Percentiles rank a stretch among this genome's conserved stretches.
Evolutionary conservation across 2,329 filamentous ascomycete species (phyloP).

Genomic region (Orbilia blumenaviensis): DNA sequence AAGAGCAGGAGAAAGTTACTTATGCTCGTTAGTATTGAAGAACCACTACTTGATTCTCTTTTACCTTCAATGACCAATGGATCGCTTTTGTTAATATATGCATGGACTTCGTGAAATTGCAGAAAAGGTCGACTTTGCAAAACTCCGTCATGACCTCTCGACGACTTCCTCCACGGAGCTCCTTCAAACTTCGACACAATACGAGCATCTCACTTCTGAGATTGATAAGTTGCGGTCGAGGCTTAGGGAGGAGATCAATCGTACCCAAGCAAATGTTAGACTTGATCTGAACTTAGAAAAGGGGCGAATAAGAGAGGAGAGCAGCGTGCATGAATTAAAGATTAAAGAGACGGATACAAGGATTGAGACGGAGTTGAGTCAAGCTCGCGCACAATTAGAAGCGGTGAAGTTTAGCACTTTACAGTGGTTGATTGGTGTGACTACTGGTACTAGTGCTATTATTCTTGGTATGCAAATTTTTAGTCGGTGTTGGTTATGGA

Average conservation of each 20-base stretch:
- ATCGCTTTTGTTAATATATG: background rate
- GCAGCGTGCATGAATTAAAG: conserved; percentile 94
- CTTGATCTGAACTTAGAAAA: conserved; percentile 96
- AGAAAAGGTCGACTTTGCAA: conserved; percentile 97
- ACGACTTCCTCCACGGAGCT: conserved; percentile 91
- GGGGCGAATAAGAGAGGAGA: conserved; percentile 93
- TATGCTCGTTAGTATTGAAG: conserved; percentile 68
- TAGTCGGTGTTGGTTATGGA: background rate
- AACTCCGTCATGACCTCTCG: conserved; percentile 91
- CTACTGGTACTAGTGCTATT: conserved; percentile 65
- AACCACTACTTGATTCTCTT: background rate
- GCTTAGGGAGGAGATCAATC: conserved; percentile 89
- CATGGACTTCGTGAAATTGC: background rate
- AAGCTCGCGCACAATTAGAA: conserved; percentile 88
- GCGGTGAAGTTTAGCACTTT: conserved; percentile 97
- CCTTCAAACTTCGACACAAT: conserved; percentile 83
- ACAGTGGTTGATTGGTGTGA: conserved; percentile 95
- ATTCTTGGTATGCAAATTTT: conserved; percentile 39
- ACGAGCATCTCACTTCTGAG: conserved; percentile 93
- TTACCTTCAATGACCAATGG: background rate
- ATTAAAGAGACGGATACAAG: conserved; percentile 98
- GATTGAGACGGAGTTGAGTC: conserved; percentile 96
- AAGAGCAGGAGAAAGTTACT: conserved; percentile 84
- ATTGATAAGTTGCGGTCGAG: conserved; percentile 90
- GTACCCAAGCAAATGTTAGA: conserved; percentile 90